Conservation (phyloP, 202 grass and related monocot genomes). For the Bolboschoenoplectus hybrid region DNA sequence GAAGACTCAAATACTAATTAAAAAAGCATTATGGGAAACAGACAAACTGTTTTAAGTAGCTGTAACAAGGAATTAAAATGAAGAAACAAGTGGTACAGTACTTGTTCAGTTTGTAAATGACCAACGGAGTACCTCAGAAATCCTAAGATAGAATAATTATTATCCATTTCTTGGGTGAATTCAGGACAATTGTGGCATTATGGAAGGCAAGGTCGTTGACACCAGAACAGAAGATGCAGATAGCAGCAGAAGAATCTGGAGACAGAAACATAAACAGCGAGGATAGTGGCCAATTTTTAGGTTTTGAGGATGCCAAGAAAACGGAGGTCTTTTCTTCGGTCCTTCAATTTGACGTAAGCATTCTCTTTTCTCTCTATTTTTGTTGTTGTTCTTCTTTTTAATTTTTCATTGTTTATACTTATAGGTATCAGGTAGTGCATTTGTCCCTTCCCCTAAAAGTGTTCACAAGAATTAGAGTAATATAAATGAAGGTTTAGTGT, state of each 20-base stretch:
- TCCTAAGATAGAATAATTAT: constrained; percentile 25
- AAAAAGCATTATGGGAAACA: background rate
- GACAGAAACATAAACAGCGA: constrained; percentile 56
- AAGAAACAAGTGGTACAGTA: background rate
- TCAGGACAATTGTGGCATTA: constrained; percentile 87
- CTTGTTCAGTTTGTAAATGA: background rate
- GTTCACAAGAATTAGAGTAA: background rate
- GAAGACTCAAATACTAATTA: background rate
- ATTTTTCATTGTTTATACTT: constrained; percentile 6
- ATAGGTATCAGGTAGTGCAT: background rate
- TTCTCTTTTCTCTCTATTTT: background rate
- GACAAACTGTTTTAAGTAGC: background rate
- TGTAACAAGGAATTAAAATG: background rate
- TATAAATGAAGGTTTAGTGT: background rate
- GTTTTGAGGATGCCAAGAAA: constrained; percentile 69
- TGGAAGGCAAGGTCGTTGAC: constrained; percentile 89
- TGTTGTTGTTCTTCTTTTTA: background rate
- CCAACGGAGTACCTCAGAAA: constrained; percentile 35
- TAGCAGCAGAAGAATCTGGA: constrained; percentile 87
- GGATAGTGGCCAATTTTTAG: constrained; percentile 83
- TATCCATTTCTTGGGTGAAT: background rate
- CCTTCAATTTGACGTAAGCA: constrained; percentile 70
- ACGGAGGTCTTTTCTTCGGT: constrained; percentile 67
- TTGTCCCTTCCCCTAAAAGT: background rate
- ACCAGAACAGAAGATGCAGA: constrained; percentile 71